Base-by-base conservation (phyloP, 2,329 filamentous ascomycete species). In the Chrysoporthe puriensis region DNA sequence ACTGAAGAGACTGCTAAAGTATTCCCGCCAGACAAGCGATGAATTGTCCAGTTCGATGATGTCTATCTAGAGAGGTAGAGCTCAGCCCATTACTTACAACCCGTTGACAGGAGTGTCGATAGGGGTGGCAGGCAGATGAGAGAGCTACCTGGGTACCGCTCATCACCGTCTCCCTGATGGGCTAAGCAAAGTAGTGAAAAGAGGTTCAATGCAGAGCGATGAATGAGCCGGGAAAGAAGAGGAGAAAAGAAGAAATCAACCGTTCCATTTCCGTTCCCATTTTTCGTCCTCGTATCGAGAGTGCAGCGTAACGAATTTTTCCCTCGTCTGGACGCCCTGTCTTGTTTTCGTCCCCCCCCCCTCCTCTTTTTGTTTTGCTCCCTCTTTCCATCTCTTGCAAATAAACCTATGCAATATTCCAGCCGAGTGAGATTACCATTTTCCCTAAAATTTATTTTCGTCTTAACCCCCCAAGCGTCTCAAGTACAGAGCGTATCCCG, bases 241-340 rank as follows among this genome's bases (percentile, higher is more conserved):
- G 5, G 9, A 13, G 13, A 21, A 48, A 8, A 7, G 26, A 32
- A 4, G 2, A 52, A 52, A 4, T 26, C 2, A 26, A 52, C 7
- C 9, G n/a, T 26, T 21, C n/a, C 48, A 13, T 52, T 3, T 32
- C 21, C 11, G 5, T 26, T 52, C 21, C 21, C 21, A 52, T 21
- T 26, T 14, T 4, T 26, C 8, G 26, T 50, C 26, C 9, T 26
- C n/a, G 14, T 52, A 52, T 4, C 9, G 46, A 26, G n/a, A 52
- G 9, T 26, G 48, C 13, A 26, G 64, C 61, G 16, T 60, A 69
- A 26, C 56, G 14, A 44, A 62, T 21, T 57, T 61, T 61, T 58
- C 36, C 50, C 40, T 52, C 57, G 48, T 63, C 44, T 57, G 48
- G 66, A 69, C 57, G 36, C 64, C 56, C 61, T 44, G 62, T 34